A percentile compares a stretch with the other conserved stretches of the same genome.
Conservation (phyloP, 345 rosid species). For the Clausena lansium region DNA sequence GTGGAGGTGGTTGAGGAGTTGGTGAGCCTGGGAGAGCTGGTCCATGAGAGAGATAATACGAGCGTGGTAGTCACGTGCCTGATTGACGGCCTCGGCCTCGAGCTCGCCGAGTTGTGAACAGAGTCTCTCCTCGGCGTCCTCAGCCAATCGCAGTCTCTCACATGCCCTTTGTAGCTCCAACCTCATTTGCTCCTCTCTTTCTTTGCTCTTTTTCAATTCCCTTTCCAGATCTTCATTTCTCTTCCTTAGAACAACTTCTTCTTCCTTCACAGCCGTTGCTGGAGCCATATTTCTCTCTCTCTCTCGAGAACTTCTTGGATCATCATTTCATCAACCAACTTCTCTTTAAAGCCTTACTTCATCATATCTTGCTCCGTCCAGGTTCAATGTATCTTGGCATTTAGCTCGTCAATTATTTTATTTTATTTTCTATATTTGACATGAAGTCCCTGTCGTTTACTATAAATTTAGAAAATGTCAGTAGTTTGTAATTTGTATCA, state of each 20-base stretch:
- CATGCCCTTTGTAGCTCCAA: constrained; percentile 45
- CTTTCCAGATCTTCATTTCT: constrained; percentile 62
- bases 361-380: constrained; percentile 36
- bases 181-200: constrained; percentile 56
- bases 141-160: constrained; percentile 64
- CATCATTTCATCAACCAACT: not conserved
- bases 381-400: constrained; percentile 58
- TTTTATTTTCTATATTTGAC: too few species aligned
- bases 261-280: constrained; percentile 5
- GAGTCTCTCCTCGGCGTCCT: constrained; percentile 83
- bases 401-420: too few species aligned
- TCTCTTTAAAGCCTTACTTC: constrained; percentile 13
- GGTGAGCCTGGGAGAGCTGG: constrained; percentile 54
- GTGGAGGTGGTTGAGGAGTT: constrained; percentile 9
- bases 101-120: constrained; percentile 84
- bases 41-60: constrained; percentile 54
- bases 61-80: constrained; percentile 67
- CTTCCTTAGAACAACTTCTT: constrained; percentile 32
- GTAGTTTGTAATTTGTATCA: too few species aligned
- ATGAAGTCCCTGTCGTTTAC: too few species aligned
- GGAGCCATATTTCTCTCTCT: constrained; percentile 4
- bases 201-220: constrained; percentile 40
- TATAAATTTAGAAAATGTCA: too few species aligned
- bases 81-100: constrained; percentile 72
- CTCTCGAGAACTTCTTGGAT: not conserved